phyloP scores from a whole-genome alignment of 768 basidiomycete genomes.

The Mycena haematopus region DNA sequence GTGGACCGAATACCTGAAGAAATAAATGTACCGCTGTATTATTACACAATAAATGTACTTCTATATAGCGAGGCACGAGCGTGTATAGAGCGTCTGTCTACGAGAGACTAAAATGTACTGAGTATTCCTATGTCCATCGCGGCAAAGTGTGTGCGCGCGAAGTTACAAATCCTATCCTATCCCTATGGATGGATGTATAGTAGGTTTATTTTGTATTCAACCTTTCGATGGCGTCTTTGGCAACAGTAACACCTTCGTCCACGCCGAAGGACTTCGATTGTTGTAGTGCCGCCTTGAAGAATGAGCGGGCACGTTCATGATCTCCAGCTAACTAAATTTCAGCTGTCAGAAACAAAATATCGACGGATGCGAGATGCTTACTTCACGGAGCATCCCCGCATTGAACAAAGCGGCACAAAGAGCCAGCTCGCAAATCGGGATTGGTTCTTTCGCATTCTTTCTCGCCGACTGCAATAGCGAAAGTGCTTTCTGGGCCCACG shows the following conservation, averaged over 20 bases:
- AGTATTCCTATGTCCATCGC: too few species aligned
- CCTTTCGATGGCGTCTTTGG: slow-evolving; percentile 16
- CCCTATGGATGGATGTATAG: too few species aligned
- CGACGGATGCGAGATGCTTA: not conserved
- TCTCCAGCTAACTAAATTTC: slow-evolving; percentile 24
- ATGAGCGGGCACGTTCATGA: not conserved
- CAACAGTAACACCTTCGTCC: slow-evolving; percentile 16
- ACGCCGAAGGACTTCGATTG: slow-evolving; percentile 17
- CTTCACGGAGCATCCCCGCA: slow-evolving; percentile 42
- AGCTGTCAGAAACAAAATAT: not conserved
- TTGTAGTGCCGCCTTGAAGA: slow-evolving; percentile 10
- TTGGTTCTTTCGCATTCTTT: slow-evolving; percentile 29
- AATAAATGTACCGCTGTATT: slow-evolving; percentile 8
- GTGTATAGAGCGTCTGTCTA: too few species aligned
- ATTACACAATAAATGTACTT: slow-evolving; percentile 9
- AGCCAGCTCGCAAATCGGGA: slow-evolving; percentile 44
- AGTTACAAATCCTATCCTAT: too few species aligned
- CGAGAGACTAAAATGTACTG: too few species aligned
- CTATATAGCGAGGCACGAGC: too few species aligned
- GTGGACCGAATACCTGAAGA: slow-evolving; percentile 68
- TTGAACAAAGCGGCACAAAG: slow-evolving; percentile 51
- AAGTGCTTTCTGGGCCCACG: slow-evolving; percentile 51
- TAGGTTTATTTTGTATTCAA: slow-evolving; percentile 14
- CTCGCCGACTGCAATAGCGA: slow-evolving; percentile 35
- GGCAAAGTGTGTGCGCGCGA: too few species aligned